Evolutionary conservation across 2,329 filamentous ascomycete genomes (phyloP).

Genomic region (Verticillium nonalfalfae): DNA sequence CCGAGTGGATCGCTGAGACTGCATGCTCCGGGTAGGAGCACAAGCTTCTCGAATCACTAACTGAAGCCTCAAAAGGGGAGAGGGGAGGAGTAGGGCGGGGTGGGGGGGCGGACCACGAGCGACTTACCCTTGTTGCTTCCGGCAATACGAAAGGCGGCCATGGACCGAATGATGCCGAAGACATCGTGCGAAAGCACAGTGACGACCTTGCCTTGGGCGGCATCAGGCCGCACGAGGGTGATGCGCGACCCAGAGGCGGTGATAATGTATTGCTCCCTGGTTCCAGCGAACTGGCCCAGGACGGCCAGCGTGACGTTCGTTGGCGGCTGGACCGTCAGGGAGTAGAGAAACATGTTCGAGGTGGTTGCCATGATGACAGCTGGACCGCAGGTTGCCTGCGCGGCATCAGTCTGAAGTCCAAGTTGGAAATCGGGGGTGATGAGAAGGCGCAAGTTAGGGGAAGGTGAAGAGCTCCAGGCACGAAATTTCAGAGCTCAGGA

Average conservation of each 20-base stretch:
- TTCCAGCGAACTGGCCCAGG: slow-evolving; percentile 90
- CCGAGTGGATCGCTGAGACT: background rate
- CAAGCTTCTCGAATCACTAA: slow-evolving; percentile 52
- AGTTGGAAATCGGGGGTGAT: background rate
- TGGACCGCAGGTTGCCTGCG: slow-evolving; percentile 44
- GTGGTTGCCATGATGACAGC: slow-evolving; percentile 80
- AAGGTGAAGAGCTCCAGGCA: background rate
- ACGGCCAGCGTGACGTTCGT: slow-evolving; percentile 87
- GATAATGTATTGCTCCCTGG: slow-evolving; percentile 96
- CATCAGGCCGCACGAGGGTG: slow-evolving; percentile 79
- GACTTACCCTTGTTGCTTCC: slow-evolving; percentile 93
- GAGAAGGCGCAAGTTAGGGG: background rate
- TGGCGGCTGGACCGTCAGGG: slow-evolving; percentile 88
- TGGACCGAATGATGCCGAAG: slow-evolving; percentile 87
- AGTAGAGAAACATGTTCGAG: slow-evolving; percentile 98
- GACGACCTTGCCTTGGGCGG: slow-evolving; percentile 76
- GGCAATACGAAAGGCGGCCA: slow-evolving; percentile 85
- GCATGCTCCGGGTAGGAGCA: slow-evolving; percentile 4
- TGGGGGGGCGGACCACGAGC: slow-evolving; percentile 5
- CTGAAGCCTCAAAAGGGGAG: slow-evolving; percentile 43
- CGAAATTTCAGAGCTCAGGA: slow-evolving; percentile 1
- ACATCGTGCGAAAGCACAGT: slow-evolving; percentile 87
- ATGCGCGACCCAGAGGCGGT: slow-evolving; percentile 88
- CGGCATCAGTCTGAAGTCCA: slow-evolving; percentile 23
- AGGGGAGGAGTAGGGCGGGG: slow-evolving; percentile 9